These are phyloP conservation scores for Clarireedia hainanense DNA, from an alignment of 2,329 filamentous ascomycete genomes.

Conservation along the genomic window DNA sequence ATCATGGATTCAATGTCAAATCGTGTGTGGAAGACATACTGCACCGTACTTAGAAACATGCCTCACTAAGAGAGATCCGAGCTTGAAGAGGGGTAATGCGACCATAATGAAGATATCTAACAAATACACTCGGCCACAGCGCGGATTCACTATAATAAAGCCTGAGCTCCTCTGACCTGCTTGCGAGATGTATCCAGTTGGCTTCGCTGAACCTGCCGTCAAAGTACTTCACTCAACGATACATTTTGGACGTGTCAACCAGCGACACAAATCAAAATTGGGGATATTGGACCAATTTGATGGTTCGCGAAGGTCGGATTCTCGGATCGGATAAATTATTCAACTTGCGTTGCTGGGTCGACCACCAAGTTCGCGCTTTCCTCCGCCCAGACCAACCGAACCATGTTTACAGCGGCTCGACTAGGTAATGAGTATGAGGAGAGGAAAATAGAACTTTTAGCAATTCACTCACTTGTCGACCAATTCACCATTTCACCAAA, in stretches of 20 bases:
- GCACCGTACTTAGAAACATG: conserved; percentile 64
- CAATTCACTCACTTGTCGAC: neutral
- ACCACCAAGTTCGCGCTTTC: conserved; percentile 1
- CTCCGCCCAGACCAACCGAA: neutral
- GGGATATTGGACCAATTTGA: too few relatives aligned
- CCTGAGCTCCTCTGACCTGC: neutral
- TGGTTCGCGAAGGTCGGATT: too few relatives aligned
- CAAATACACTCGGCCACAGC: neutral
- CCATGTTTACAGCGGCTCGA: conserved; percentile 2
- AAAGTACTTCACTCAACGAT: too few relatives aligned
- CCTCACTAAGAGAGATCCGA: conserved; percentile 54
- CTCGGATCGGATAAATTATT: too few relatives aligned
- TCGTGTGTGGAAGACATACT: conserved; percentile 36
- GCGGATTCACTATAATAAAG: neutral
- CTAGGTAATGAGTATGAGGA: neutral
- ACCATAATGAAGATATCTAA: conserved; percentile 41
- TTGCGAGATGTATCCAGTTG: too few relatives aligned
- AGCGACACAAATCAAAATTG: too few relatives aligned
- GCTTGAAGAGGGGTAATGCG: conserved; percentile 59
- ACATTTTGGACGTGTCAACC: too few relatives aligned
- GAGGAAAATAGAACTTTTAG: neutral
- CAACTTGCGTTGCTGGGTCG: neutral
- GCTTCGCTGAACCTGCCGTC: too few relatives aligned
- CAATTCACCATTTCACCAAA: conserved; percentile 5
- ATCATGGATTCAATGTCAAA: too few relatives aligned